Evolutionary conservation across 2,329 filamentous ascomycete species (phyloP).

Genomic region (Trichoderma polysporum): DNA sequence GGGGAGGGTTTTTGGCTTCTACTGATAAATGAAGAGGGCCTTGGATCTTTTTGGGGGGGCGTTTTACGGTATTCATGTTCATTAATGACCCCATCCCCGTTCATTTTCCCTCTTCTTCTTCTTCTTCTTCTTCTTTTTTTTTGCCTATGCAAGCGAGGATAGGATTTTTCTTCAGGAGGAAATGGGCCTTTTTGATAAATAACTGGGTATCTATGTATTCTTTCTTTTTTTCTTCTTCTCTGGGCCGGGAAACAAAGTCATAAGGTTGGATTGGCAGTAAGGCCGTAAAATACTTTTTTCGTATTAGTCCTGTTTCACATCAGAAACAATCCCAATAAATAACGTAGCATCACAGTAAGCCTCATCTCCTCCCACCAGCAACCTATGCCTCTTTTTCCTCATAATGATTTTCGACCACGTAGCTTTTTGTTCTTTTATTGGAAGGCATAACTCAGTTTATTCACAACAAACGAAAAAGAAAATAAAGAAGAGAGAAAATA

Average conservation of each 20-base stretch:
- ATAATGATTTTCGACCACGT: neutral
- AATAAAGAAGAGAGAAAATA: neutral
- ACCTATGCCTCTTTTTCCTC: neutral
- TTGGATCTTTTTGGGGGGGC: neutral
- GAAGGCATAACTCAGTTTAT: conserved; percentile 10
- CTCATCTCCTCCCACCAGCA: neutral
- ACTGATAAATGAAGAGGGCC: neutral
- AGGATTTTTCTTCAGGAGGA: neutral
- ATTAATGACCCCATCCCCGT: neutral
- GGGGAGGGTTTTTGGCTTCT: neutral
- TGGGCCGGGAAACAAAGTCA: neutral
- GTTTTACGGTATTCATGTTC: neutral
- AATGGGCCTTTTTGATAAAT: neutral
- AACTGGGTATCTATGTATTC: neutral
- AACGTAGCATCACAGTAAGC: neutral
- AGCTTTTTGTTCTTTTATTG: neutral
- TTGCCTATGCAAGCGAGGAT: conserved; percentile 10
- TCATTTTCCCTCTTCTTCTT: neutral
- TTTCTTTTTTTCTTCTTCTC: neutral
- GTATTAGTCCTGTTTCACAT: neutral
- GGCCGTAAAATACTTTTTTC: neutral
- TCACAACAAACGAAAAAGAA: neutral
- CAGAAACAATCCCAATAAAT: neutral
- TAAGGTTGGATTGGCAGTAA: neutral
- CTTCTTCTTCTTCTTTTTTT: neutral